Evolutionary conservation across 2,329 filamentous ascomycete genomes (phyloP).

Genomic region (Lasiodiplodia gonubiensis): DNA sequence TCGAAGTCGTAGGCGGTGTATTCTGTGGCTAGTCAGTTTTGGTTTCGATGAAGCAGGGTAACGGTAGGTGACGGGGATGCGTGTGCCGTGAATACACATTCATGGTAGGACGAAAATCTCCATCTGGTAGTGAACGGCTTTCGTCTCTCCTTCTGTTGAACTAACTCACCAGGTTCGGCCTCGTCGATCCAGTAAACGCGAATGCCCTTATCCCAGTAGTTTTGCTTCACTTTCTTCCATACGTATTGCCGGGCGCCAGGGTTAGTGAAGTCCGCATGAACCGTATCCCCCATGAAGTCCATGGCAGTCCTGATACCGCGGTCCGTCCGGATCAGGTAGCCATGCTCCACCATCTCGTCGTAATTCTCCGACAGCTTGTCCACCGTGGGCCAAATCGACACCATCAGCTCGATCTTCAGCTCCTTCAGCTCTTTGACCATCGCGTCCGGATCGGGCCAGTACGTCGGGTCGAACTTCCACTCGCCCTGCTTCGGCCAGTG

Average conservation of each 20-base stretch:
- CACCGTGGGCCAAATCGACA: conserved; percentile 73
- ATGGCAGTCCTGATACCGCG: conserved; percentile 64
- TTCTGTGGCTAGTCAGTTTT: conserved; percentile 49
- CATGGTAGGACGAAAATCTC: neutral
- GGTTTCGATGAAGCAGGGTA: too few species aligned
- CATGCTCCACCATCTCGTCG: conserved; percentile 65
- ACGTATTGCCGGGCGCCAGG: conserved; percentile 63
- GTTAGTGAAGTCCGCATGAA: conserved; percentile 69
- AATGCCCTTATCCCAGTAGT: conserved; percentile 68
- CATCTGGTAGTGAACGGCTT: neutral
- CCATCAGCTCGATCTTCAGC: conserved; percentile 69
- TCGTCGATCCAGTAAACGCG: conserved; percentile 72
- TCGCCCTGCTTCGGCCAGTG: conserved; percentile 72
- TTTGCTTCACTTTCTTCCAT: conserved; percentile 63
- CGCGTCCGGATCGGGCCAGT: conserved; percentile 69
- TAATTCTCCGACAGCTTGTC: conserved; percentile 65
- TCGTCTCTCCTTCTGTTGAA: too few species aligned
- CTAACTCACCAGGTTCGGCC: conserved; percentile 57
- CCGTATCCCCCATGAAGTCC: conserved; percentile 64
- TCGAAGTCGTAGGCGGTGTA: conserved; percentile 71
- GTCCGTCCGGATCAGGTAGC: conserved; percentile 65
- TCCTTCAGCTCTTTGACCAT: conserved; percentile 68
- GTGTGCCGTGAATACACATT: neutral
- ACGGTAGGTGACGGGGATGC: neutral
- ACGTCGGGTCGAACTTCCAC: conserved; percentile 69